Conservation (phyloP, 2,329 filamentous ascomycete genomes). For the Botrytis hyacinthi region DNA sequence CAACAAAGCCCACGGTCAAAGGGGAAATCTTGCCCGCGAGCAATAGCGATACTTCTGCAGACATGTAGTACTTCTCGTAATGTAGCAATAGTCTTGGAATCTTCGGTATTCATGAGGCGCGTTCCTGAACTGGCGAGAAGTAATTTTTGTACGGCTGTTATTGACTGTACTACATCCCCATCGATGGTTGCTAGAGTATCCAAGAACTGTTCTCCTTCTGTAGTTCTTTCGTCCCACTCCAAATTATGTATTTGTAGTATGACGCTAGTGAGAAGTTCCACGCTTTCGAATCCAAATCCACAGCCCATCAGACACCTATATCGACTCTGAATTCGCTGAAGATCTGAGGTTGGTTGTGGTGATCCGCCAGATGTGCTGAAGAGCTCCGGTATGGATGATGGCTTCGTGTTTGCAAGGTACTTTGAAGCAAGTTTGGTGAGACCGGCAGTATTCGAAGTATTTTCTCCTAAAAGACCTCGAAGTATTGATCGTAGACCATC, state of each 20-base stretch:
- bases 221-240: background rate
- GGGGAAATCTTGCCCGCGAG: slow-evolving; percentile 17
- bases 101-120: slow-evolving; percentile 23
- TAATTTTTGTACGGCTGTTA: slow-evolving; percentile 33
- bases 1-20: slow-evolving; percentile 28
- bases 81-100: slow-evolving; percentile 17
- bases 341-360: slow-evolving; percentile 16
- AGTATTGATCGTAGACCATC: slow-evolving; percentile 44
- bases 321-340: slow-evolving; percentile 29
- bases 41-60: slow-evolving; percentile 14
- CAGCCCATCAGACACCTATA: slow-evolving; percentile 40
- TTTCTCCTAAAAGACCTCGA: slow-evolving; percentile 37
- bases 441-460: slow-evolving; percentile 37
- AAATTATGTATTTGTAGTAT: slow-evolving; percentile 24
- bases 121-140: slow-evolving; percentile 24
- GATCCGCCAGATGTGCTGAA: slow-evolving; percentile 19
- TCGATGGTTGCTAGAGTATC: slow-evolving; percentile 38
- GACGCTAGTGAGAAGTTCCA: slow-evolving; percentile 28
- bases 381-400: slow-evolving; percentile 25
- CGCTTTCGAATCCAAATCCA: slow-evolving; percentile 37
- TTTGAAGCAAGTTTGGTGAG: slow-evolving; percentile 39
- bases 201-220: slow-evolving; percentile 22
- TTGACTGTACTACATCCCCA: slow-evolving; percentile 34
- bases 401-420: slow-evolving; percentile 35
- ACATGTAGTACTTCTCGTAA: slow-evolving; percentile 21